A percentile compares a stretch with the other conserved stretches of the same genome.
Evolutionary conservation across 768 basidiomycete genomes (phyloP).

Genomic region (Aureoboletus auriporus): DNA sequence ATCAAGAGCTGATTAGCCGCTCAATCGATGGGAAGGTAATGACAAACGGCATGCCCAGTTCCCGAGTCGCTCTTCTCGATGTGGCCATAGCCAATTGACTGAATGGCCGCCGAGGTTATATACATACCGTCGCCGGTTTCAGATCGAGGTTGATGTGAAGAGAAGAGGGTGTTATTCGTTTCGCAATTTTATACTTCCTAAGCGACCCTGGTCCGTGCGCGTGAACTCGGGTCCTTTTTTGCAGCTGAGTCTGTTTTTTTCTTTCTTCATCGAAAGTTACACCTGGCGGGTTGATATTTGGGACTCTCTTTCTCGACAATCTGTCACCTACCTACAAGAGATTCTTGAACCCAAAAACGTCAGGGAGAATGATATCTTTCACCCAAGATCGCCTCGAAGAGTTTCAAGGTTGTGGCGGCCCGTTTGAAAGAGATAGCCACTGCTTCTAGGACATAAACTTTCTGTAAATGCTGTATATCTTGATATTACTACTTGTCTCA

Average conservation of each 20-base stretch:
- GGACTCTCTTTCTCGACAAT: constrained; percentile 36
- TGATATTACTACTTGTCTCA: too few species aligned
- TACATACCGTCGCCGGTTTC: constrained; percentile 29
- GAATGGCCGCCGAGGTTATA: constrained; percentile 20
- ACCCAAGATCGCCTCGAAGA: constrained; percentile 65
- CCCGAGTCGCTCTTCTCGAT: constrained; percentile 51
- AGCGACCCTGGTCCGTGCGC: constrained; percentile 51
- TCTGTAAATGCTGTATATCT: too few species aligned
- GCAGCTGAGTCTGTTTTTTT: neutral
- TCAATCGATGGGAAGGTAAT: constrained; percentile 38
- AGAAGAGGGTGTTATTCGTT: constrained; percentile 16
- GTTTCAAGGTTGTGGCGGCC: constrained; percentile 48
- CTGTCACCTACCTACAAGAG: constrained; percentile 28
- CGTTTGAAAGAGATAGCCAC: constrained; percentile 55
- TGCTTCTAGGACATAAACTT: too few species aligned
- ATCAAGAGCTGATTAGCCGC: constrained; percentile 72
- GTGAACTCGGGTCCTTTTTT: constrained; percentile 18
- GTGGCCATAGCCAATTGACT: constrained; percentile 18
- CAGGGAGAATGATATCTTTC: constrained; percentile 58
- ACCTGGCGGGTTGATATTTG: constrained; percentile 76
- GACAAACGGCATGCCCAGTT: constrained; percentile 74
- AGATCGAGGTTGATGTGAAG: constrained; percentile 40
- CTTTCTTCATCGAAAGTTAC: constrained; percentile 55
- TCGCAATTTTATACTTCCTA: constrained; percentile 24
- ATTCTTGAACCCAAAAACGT: constrained; percentile 50